Percentiles rank a stretch among this genome's conserved stretches.
Conservation (phyloP, 2,329 filamentous ascomycete genomes). For the Cordyceps tenuipes region DNA sequence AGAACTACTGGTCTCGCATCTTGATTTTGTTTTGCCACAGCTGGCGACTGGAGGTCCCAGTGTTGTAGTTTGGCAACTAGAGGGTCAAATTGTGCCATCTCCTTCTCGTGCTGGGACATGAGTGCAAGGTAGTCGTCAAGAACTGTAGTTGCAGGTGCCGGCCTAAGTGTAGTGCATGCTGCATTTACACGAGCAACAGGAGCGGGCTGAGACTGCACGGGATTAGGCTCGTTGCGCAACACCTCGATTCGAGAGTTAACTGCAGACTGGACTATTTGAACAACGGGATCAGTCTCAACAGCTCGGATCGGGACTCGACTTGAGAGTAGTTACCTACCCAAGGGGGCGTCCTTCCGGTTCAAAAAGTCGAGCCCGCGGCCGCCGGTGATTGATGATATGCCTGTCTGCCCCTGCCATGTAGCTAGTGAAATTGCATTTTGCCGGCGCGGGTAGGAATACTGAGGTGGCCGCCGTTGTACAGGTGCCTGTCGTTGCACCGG, state of each 20-base stretch:
- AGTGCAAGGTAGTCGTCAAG: neutral
- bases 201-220: neutral
- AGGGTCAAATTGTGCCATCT: neutral
- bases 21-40: neutral
- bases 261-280: neutral
- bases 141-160: neutral
- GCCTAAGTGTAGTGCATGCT: too few relatives aligned
- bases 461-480: neutral
- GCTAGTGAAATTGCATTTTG: neutral
- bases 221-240: neutral
- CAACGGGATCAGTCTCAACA: too few relatives aligned
- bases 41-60: neutral
- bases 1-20: neutral
- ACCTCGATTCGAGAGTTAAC: too few relatives aligned
- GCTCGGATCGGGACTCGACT: too few relatives aligned
- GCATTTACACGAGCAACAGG: neutral
- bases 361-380: constrained; percentile 4
- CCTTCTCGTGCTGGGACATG: neutral
- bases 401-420: neutral
- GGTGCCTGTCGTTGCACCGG: neutral
- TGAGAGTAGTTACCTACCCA: neutral
- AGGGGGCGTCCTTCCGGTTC: neutral
- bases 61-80: neutral
- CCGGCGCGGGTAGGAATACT: neutral
- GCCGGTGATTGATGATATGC: neutral